Conservation (phyloP, 441 rosid genomes). For the Mallotus japonicus region DNA sequence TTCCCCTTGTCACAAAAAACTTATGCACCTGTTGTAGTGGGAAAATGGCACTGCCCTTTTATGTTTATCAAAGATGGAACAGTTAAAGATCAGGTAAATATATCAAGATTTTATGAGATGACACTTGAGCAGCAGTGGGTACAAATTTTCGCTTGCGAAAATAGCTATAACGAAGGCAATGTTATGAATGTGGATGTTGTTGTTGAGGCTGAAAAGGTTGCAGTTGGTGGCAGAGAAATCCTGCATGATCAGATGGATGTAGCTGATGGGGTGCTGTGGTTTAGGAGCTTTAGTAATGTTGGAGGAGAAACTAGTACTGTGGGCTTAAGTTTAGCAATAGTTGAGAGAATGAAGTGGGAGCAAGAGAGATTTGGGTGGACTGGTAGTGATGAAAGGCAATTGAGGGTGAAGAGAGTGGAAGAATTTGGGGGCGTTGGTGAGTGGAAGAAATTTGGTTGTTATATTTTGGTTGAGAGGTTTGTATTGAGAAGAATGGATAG, state of each 20-base stretch:
- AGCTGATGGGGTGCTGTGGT: conserved; percentile 42
- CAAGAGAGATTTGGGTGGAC: conserved; percentile 43
- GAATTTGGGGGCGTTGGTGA: conserved; percentile 21
- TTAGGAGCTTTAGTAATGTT: not conserved
- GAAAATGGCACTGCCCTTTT: conserved; percentile 67
- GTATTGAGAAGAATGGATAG: conserved; percentile 45
- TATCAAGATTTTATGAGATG: conserved; percentile 45
- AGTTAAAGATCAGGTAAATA: conserved; percentile 33
- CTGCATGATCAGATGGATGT: conserved; percentile 1
- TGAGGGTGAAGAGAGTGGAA: conserved; percentile 31
- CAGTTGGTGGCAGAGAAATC: conserved; percentile 27
- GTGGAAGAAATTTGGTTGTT: conserved; percentile 45
- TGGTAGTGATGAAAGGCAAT: conserved; percentile 12
- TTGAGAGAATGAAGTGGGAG: conserved; percentile 17
- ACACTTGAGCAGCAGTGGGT: conserved; percentile 58
- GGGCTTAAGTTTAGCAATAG: conserved; percentile 2
- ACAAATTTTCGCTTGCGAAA: conserved; percentile 32
- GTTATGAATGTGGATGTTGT: conserved; percentile 33
- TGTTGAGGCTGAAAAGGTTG: conserved; percentile 30
- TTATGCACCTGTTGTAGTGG: conserved; percentile 32
- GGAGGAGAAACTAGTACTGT: not conserved
- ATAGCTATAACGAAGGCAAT: not conserved
- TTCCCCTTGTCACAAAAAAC: conserved; percentile 21
- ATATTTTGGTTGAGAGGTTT: conserved; percentile 47
- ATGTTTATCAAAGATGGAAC: conserved; percentile 50